Percentiles rank a stretch among this genome's conserved stretches.
Conservation (phyloP, 495 filamentous ascomycete species). For the Sordaria brevicollis region DNA sequence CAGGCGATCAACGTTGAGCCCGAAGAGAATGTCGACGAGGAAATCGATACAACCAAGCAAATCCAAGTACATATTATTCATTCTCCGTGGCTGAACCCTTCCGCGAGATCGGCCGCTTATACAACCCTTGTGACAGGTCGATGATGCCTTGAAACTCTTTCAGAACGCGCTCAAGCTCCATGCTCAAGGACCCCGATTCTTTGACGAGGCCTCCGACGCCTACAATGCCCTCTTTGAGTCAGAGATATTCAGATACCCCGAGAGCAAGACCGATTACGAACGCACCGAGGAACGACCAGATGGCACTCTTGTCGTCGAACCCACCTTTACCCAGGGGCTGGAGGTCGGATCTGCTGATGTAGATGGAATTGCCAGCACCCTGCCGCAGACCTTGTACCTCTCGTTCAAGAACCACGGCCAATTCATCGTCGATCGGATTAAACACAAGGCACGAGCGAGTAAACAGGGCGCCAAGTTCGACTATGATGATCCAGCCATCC, state of each 20-base stretch:
- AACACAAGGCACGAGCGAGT: constrained; percentile 31
- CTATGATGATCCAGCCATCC: constrained; percentile 29
- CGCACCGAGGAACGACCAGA: constrained; percentile 54
- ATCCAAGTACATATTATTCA: constrained; percentile 45
- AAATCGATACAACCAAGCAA: constrained; percentile 89
- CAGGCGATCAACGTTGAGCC: constrained; percentile 85
- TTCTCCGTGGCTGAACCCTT: background rate
- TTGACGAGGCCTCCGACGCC: constrained; percentile 65
- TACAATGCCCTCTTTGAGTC: constrained; percentile 80
- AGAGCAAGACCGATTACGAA: constrained; percentile 69
- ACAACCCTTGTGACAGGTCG: constrained; percentile 45
- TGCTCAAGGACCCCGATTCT: constrained; percentile 69
- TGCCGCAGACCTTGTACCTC: constrained; percentile 84
- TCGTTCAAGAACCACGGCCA: constrained; percentile 93
- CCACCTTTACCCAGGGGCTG: constrained; percentile 26
- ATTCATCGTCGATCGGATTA: constrained; percentile 69
- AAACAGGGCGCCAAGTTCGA: constrained; percentile 16
- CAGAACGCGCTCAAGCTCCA: constrained; percentile 87
- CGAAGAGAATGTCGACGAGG: constrained; percentile 80
- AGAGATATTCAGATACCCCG: constrained; percentile 86
- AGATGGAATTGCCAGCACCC: constrained; percentile 66
- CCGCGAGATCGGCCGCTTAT: background rate
- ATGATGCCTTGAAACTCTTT: constrained; percentile 93
- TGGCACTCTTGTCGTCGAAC: constrained; percentile 25
- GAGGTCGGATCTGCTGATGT: constrained; percentile 34